A percentile compares a stretch with the other conserved stretches of the same genome.
These are phyloP conservation scores for Trichosporon sp. DNA, from an alignment of 1,284 basidiomycete genomes.

Conservation along the genomic window DNA sequence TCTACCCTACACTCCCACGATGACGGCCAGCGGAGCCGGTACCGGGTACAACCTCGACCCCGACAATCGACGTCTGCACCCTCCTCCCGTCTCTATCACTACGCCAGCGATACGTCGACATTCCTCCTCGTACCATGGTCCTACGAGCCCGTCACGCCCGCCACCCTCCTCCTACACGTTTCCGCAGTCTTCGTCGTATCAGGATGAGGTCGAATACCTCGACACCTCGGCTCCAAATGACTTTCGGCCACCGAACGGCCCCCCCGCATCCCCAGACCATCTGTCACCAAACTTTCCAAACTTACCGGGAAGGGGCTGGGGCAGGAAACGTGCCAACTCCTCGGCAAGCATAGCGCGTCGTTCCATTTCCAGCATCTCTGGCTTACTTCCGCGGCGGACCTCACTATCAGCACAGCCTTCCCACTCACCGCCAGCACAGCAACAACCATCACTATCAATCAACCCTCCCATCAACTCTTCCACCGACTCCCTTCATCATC, in stretches of 20 bases:
- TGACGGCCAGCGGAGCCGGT: neutral
- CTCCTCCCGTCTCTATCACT: neutral
- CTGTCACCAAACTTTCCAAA: slow-evolving; percentile 15
- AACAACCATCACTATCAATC: neutral
- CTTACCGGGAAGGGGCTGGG: slow-evolving; percentile 10
- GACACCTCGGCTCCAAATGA: neutral
- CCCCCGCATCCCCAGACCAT: neutral
- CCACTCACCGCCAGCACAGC: slow-evolving; percentile 3
- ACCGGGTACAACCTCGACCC: neutral
- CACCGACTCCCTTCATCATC: neutral
- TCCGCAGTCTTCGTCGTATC: neutral
- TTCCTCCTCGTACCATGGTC: slow-evolving; percentile 1
- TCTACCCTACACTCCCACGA: neutral
- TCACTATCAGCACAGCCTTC: neutral
- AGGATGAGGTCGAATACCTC: neutral
- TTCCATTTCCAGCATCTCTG: slow-evolving; percentile 5
- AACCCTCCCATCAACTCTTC: slow-evolving; percentile 1
- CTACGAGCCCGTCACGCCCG: neutral
- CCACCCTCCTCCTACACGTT: slow-evolving; percentile 4
- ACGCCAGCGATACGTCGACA: neutral
- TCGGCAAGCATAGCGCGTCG: slow-evolving; percentile 10
- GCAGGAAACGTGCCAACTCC: slow-evolving; percentile 8
- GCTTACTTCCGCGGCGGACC: slow-evolving; percentile 1
- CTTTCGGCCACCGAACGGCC: neutral
- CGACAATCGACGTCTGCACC: neutral